These are phyloP conservation scores for Entonaema liquescens DNA, from an alignment of 495 filamentous ascomycete species.

Conservation along the genomic window DNA sequence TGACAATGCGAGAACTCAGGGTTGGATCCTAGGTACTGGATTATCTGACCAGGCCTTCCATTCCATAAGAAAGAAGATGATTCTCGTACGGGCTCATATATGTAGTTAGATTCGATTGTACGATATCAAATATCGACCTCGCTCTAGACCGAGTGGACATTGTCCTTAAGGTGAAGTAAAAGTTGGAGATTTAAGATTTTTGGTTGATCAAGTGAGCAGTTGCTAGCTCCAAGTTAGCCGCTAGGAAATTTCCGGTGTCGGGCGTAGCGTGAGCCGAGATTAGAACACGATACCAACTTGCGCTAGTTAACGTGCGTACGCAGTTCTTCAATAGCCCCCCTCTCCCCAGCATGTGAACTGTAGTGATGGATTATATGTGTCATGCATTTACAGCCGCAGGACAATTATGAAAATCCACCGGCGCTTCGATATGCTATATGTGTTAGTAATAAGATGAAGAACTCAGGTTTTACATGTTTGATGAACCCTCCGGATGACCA, in stretches of 20 bases:
- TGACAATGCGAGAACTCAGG: not conserved
- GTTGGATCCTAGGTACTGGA: not conserved
- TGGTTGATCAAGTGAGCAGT: constrained; percentile 28
- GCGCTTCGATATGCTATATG: constrained; percentile 12
- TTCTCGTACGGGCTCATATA: not conserved
- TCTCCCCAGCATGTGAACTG: constrained; percentile 6
- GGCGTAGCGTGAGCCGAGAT: constrained; percentile 36
- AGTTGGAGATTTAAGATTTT: not conserved
- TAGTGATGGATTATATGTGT: constrained; percentile 39
- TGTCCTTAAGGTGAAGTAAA: not conserved
- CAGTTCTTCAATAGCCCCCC: constrained; percentile 11
- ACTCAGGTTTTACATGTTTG: constrained; percentile 22
- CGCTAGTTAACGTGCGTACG: constrained; percentile 32
- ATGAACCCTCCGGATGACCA: constrained; percentile 10
- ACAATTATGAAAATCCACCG: constrained; percentile 8
- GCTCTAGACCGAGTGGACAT: not conserved
- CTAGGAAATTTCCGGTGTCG: constrained; percentile 40
- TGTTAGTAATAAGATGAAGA: constrained; percentile 26
- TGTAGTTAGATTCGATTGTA: not conserved
- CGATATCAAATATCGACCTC: not conserved
- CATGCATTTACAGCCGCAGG: constrained; percentile 36
- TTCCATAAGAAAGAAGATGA: not conserved
- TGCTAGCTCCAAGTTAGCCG: not conserved
- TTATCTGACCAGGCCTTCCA: not conserved
- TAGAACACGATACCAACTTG: constrained; percentile 20